These are phyloP conservation scores for Skeletonema tropicum DNA, from an alignment of 108 stramenopile genomes.

Conservation along the genomic window DNA sequence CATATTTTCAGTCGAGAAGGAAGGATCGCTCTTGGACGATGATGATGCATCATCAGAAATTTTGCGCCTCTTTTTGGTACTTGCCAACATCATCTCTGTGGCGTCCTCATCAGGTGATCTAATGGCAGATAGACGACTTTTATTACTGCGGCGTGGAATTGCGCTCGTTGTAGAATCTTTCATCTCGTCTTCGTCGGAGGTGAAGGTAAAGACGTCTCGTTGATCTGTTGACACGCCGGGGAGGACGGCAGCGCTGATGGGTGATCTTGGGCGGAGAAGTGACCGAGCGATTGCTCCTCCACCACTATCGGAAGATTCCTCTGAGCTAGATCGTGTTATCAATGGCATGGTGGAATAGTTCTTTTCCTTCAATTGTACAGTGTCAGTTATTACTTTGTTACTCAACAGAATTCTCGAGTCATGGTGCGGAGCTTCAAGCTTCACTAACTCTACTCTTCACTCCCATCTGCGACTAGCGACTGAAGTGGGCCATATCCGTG, in stretches of 20 bases:
- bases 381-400: neutral
- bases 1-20: neutral
- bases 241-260: neutral
- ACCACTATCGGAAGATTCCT: neutral
- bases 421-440: neutral
- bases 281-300: neutral
- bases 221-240: neutral
- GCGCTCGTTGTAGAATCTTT: neutral
- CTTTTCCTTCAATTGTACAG: neutral
- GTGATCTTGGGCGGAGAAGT: neutral
- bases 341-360: neutral
- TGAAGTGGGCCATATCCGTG: too few species aligned
- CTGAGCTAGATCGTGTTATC: neutral
- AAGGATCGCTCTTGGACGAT: neutral
- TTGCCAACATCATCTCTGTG: neutral
- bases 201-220: neutral
- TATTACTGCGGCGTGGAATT: neutral
- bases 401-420: neutral
- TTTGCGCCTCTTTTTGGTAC: neutral
- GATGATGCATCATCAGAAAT: neutral
- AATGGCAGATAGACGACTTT: neutral
- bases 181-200: neutral
- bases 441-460: too few species aligned
- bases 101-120: neutral
- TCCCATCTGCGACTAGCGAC: too few species aligned